Conservation (phyloP, 139 green algal species). For the Dunaliella primolecta region DNA sequence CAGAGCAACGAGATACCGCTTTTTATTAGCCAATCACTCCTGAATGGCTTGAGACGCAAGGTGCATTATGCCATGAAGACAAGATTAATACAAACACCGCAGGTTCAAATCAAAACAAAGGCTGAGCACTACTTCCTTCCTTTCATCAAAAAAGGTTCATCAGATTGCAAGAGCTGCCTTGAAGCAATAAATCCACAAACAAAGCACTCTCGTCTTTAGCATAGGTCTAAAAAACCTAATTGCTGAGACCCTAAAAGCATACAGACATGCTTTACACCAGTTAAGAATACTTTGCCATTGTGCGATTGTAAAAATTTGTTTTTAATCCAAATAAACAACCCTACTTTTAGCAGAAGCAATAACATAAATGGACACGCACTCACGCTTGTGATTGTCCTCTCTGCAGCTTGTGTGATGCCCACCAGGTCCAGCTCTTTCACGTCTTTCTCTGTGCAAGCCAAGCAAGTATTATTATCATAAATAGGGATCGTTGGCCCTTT, state of each 20-base stretch:
- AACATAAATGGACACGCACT: too few species aligned
- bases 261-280: too few species aligned
- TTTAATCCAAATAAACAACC: too few species aligned
- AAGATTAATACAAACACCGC: background rate
- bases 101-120: background rate
- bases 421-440: conserved; percentile 55
- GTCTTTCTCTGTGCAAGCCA: conserved; percentile 17
- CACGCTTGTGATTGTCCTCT: conserved; percentile 75
- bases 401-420: conserved; percentile 71
- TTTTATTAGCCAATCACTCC: too few species aligned
- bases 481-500: too few species aligned
- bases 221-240: too few species aligned
- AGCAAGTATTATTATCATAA: too few species aligned
- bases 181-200: background rate
- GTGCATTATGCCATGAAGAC: background rate
- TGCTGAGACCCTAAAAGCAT: too few species aligned
- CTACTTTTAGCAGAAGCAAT: too few species aligned
- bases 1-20: background rate
- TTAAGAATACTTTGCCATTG: too few species aligned
- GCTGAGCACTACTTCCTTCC: background rate
- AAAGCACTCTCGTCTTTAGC: too few species aligned
- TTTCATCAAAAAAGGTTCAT: background rate
- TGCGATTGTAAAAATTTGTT: too few species aligned
- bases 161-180: background rate
- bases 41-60: background rate